phyloP scores from a whole-genome alignment of 441 rosid species.

The Breynia disticha region DNA sequence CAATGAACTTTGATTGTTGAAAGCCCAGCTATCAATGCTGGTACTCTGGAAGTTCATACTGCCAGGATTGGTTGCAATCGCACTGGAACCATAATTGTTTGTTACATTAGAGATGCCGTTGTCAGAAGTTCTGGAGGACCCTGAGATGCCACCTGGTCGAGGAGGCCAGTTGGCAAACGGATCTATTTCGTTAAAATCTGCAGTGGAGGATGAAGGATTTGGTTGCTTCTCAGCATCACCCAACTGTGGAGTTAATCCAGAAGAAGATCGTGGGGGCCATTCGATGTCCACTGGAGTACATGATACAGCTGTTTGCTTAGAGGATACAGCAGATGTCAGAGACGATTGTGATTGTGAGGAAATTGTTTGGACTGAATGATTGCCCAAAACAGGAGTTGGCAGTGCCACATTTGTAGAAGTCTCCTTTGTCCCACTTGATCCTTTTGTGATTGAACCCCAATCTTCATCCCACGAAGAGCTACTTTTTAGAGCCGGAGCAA shows the following conservation, averaged over 20 bases:
- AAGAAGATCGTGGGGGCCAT: conserved; percentile 75
- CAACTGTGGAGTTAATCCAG: conserved; percentile 24
- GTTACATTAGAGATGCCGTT: conserved; percentile 26
- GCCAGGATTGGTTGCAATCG: conserved; percentile 22
- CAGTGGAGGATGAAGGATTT: conserved; percentile 31
- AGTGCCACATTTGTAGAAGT: conserved; percentile 21
- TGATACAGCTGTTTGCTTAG: conserved; percentile 33
- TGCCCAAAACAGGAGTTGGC: conserved; percentile 16
- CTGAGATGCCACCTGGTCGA: conserved; percentile 26
- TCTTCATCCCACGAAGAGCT: conserved; percentile 82
- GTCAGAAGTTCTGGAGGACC: conserved; percentile 23
- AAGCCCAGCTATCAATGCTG: conserved; percentile 44
- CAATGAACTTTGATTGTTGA: conserved; percentile 28
- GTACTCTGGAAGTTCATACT: conserved; percentile 23
- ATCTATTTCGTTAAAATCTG: conserved; percentile 60
- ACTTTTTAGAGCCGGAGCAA: conserved; percentile 40
- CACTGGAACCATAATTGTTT: conserved; percentile 23
- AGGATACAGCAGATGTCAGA: conserved; percentile 24
- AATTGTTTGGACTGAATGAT: conserved; percentile 31
- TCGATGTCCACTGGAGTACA: conserved; percentile 70
- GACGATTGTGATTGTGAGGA: conserved; percentile 35
- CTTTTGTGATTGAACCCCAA: conserved; percentile 51
- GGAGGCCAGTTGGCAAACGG: conserved; percentile 94
- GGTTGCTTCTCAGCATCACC: conserved; percentile 28
- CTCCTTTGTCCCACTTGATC: conserved; percentile 22